phyloP scores from a whole-genome alignment of 2,329 filamentous ascomycete genomes.

The Alternaria dauci region DNA sequence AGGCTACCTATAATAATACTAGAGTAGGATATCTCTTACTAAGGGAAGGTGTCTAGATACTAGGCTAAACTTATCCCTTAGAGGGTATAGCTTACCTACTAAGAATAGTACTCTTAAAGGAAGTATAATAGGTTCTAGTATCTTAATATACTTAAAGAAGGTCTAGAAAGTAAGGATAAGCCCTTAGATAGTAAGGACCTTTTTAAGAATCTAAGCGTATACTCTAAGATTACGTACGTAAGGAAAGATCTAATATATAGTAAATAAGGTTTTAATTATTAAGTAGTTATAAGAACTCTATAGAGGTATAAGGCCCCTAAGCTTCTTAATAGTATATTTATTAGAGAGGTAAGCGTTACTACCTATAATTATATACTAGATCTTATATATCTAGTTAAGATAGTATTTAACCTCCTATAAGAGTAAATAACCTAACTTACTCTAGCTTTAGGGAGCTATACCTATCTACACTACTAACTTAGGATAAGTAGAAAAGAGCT shows the following conservation, averaged over 20 bases:
- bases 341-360: constrained; percentile 9
- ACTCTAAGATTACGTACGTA: constrained; percentile 5
- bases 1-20: constrained; percentile 2
- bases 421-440: background rate
- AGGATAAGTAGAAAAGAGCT: constrained; percentile 18
- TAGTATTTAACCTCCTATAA: constrained; percentile 21
- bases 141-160: constrained; percentile 21
- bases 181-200: constrained; percentile 11
- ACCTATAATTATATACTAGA: constrained; percentile 14
- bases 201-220: constrained; percentile 12
- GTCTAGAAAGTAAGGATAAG: constrained; percentile 18
- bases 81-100: constrained; percentile 7
- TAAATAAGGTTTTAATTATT: constrained; percentile 12
- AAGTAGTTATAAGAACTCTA: constrained; percentile 18
- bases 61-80: constrained; percentile 7
- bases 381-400: constrained; percentile 11
- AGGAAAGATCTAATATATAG: constrained; percentile 11
- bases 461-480: constrained; percentile 20
- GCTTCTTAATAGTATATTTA: constrained; percentile 17
- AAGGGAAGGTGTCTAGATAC: constrained; percentile 11
- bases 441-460: constrained; percentile 1
- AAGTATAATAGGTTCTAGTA: constrained; percentile 18
- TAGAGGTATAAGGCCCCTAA: constrained; percentile 9
- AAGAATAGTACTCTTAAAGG: constrained; percentile 15
- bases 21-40: constrained; percentile 18